Conservation (phyloP, 257 asterid genomes). For the Fraxinus excelsior region DNA sequence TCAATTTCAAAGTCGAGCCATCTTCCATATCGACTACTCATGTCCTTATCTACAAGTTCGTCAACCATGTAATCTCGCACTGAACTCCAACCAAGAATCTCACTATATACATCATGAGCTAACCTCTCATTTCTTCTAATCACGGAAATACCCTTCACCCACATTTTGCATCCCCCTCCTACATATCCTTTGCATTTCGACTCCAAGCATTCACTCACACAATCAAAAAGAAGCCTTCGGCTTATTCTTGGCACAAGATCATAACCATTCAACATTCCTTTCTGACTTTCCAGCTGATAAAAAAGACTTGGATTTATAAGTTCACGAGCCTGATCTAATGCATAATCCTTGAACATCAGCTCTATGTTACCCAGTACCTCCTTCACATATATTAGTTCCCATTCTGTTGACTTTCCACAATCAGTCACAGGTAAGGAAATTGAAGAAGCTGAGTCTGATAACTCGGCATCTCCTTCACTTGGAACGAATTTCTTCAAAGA, state of each 20-base stretch:
- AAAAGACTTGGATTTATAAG: constrained; percentile 55
- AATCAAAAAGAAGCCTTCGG: constrained; percentile 62
- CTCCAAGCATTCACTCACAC: constrained; percentile 68
- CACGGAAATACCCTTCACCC: constrained; percentile 57
- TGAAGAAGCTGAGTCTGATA: constrained; percentile 89
- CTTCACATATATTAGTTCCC: constrained; percentile 70
- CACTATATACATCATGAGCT: constrained; percentile 65
- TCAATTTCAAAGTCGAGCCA: constrained; percentile 86
- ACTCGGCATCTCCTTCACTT: constrained; percentile 52
- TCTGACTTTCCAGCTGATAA: constrained; percentile 48
- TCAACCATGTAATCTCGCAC: constrained; percentile 73
- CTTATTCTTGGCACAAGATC: constrained; percentile 37
- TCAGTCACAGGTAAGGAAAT: constrained; percentile 21
- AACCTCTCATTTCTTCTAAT: constrained; percentile 52
- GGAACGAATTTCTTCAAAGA: constrained; percentile 39
- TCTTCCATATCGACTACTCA: constrained; percentile 74
- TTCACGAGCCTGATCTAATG: constrained; percentile 47
- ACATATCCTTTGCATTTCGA: constrained; percentile 49
- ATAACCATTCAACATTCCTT: constrained; percentile 20
- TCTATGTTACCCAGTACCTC: constrained; percentile 59
- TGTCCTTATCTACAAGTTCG: constrained; percentile 86
- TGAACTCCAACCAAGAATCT: constrained; percentile 59
- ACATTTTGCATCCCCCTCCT: constrained; percentile 54
- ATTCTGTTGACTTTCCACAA: constrained; percentile 29
- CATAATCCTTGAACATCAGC: constrained; percentile 56